These are phyloP conservation scores for Auricularia cornea DNA, from an alignment of 768 basidiomycete genomes.

Conservation along the genomic window DNA sequence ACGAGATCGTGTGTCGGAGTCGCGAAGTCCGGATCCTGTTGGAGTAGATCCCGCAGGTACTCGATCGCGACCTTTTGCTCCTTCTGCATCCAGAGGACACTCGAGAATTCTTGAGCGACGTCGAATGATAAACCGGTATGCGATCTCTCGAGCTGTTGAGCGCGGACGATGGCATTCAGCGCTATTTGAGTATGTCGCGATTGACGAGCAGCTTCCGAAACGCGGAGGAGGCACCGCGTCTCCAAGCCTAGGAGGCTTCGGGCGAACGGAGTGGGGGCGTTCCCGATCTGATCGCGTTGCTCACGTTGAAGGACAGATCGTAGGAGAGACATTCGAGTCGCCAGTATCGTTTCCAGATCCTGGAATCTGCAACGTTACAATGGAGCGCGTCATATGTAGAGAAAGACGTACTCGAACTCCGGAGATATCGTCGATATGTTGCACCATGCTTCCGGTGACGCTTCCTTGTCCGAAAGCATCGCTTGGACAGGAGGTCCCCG, in stretches of 20 bases:
- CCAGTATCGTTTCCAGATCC: conserved; percentile 67
- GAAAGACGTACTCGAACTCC: conserved; percentile 56
- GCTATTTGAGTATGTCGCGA: conserved; percentile 71
- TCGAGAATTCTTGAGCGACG: conserved; percentile 75
- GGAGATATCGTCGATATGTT: conserved; percentile 40
- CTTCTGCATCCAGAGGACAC: conserved; percentile 80
- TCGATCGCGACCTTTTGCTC: conserved; percentile 81
- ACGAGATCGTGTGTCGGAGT: neutral
- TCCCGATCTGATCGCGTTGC: conserved; percentile 70
- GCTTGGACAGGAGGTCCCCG: conserved; percentile 29
- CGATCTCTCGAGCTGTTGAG: conserved; percentile 47
- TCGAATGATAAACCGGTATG: conserved; percentile 34
- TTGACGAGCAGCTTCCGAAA: conserved; percentile 65
- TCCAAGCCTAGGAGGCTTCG: conserved; percentile 50
- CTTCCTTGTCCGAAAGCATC: conserved; percentile 24
- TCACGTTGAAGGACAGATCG: conserved; percentile 63
- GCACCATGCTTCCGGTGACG: conserved; percentile 29
- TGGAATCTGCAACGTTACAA: conserved; percentile 67
- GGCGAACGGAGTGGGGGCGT: conserved; percentile 46
- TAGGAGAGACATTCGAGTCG: conserved; percentile 75
- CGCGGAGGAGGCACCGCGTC: conserved; percentile 55
- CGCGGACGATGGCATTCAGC: conserved; percentile 73
- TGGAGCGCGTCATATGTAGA: conserved; percentile 9
- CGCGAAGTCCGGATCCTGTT: neutral
- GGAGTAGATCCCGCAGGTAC: conserved; percentile 40